Evolutionary conservation across 495 filamentous ascomycete genomes (phyloP).

Genomic region (Aspergillus haitiensis): DNA sequence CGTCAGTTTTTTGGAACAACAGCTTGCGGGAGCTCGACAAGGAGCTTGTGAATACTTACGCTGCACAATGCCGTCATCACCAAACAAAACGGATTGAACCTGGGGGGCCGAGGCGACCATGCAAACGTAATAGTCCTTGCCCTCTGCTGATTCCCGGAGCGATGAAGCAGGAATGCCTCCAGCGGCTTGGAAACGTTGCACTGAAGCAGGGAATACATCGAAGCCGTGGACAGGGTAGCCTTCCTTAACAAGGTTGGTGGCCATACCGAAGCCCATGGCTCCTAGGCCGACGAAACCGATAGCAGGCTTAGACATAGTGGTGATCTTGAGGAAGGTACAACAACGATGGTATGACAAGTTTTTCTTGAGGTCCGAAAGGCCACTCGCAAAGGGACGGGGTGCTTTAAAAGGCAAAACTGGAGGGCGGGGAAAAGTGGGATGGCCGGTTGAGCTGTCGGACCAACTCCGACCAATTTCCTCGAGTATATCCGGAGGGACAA

Average conservation of each 20-base stretch:
- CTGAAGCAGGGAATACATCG: constrained; percentile 56
- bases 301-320: constrained; percentile 46
- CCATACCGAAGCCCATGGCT: constrained; percentile 90
- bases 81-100: constrained; percentile 64
- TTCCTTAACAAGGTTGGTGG: constrained; percentile 69
- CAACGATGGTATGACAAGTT: background rate
- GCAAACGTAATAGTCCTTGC: constrained; percentile 63
- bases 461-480: no score
- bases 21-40: no score
- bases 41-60: constrained; percentile 9
- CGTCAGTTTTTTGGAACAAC: background rate
- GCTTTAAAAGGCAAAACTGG: no score
- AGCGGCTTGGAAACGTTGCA: constrained; percentile 66
- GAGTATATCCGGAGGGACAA: no score
- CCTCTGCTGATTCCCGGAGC: constrained; percentile 61
- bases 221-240: constrained; percentile 59
- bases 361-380: background rate
- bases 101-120: constrained; percentile 81
- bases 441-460: no score
- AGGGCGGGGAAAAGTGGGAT: no score
- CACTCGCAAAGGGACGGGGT: no score
- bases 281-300: constrained; percentile 81
- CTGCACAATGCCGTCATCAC: constrained; percentile 57
- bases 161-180: constrained; percentile 63
- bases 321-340: background rate